Evolutionary conservation across 805 yeast species (phyloP).

Genomic region (Metschnikowia henanensis): DNA sequence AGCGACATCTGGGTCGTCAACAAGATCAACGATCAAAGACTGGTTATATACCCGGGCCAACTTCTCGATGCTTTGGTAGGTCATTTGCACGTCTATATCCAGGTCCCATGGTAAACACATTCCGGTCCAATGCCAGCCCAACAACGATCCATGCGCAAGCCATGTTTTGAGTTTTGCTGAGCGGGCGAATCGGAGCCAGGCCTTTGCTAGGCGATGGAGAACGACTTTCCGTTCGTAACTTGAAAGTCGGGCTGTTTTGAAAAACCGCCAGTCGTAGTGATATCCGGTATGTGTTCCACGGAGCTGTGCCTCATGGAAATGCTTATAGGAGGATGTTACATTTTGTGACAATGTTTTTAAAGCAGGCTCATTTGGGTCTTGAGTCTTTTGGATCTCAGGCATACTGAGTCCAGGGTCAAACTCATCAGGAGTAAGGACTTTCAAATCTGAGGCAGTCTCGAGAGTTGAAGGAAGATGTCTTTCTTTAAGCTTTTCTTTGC

Average conservation of each 20-base stretch:
- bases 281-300: conserved; percentile 7
- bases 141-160: conserved; percentile 66
- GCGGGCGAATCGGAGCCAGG: conserved; percentile 50
- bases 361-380: no score
- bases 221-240: conserved; percentile 28
- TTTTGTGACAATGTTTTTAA: not conserved
- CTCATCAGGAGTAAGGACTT: not conserved
- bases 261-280: conserved; percentile 27
- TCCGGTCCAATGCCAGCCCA: conserved; percentile 68
- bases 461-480: not conserved
- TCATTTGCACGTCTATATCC: conserved; percentile 66
- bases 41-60: conserved; percentile 51
- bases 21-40: conserved; percentile 17
- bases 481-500: no score
- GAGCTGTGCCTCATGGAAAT: conserved; percentile 17
- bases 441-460: not conserved
- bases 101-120: conserved; percentile 64
- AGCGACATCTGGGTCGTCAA: conserved; percentile 52
- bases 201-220: conserved; percentile 50
- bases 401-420: conserved; percentile 1
- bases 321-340: conserved; percentile 2
- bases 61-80: conserved; percentile 45
- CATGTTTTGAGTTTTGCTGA: conserved; percentile 51
- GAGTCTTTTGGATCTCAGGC: no score
- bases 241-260: conserved; percentile 13